Percentiles rank a stretch among this genome's conserved stretches.
phyloP scores from a whole-genome alignment of 768 basidiomycete genomes.

The Coprinopsis strossmayeri region DNA sequence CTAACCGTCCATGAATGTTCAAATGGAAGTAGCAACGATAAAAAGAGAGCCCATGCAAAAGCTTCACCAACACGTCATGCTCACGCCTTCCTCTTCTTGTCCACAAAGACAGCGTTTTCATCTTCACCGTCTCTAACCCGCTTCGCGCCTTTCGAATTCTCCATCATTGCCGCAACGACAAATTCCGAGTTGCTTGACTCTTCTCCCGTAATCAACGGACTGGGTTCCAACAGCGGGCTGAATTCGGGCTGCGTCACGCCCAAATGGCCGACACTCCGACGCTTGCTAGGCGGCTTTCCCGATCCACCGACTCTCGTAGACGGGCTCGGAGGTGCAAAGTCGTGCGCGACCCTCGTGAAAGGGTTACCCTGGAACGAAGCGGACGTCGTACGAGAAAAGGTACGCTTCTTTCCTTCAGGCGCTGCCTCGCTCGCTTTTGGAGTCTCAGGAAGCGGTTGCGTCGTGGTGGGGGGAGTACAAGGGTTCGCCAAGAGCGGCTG shows the following conservation, averaged over 20 bases:
- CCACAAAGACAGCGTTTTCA: neutral
- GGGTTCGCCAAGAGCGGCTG: too few relatives aligned
- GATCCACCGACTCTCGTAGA: neutral
- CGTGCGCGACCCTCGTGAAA: neutral
- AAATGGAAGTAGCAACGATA: too few relatives aligned
- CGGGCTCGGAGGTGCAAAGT: neutral
- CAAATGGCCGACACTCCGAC: too few relatives aligned
- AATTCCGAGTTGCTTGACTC: too few relatives aligned
- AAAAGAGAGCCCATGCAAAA: too few relatives aligned
- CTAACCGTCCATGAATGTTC: too few relatives aligned
- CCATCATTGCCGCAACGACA: too few relatives aligned
- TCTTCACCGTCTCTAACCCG: conserved; percentile 6
- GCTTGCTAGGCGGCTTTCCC: neutral
- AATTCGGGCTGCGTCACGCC: too few relatives aligned
- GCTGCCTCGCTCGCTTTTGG: neutral
- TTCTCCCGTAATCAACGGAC: neutral
- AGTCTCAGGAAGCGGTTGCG: neutral
- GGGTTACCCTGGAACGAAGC: neutral
- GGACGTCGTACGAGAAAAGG: neutral
- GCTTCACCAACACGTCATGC: too few relatives aligned
- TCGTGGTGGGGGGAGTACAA: too few relatives aligned
- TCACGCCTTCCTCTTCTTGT: conserved; percentile 7
- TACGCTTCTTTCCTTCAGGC: neutral
- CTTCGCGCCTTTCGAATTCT: conserved; percentile 1
- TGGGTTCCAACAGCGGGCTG: neutral